Evolutionary conservation across 2,329 filamentous ascomycete species (phyloP).

Genomic region (Lasiodiplodia sp.): DNA sequence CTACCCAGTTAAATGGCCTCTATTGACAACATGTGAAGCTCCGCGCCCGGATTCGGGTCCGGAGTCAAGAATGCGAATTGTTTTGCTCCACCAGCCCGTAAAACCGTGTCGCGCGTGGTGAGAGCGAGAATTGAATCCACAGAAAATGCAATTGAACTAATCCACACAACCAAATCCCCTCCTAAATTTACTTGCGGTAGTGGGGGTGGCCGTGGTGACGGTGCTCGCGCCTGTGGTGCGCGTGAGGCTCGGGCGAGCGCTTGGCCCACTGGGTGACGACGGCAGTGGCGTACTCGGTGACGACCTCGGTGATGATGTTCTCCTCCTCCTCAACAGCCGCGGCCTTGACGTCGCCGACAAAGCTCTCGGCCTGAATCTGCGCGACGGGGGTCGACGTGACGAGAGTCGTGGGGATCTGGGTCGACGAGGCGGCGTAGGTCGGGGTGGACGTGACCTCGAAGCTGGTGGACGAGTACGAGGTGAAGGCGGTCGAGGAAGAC

Average conservation of each 20-base stretch:
- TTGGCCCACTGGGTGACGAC: slow-evolving; percentile 34
- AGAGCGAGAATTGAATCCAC: slow-evolving; percentile 14
- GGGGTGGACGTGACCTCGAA: slow-evolving; percentile 29
- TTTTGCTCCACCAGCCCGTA: slow-evolving; percentile 13
- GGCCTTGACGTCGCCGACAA: slow-evolving; percentile 28
- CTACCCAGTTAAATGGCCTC: slow-evolving; percentile 27
- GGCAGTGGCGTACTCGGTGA: slow-evolving; percentile 38
- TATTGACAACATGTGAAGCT: slow-evolving; percentile 27
- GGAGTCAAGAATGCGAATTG: not conserved
- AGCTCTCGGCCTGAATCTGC: slow-evolving; percentile 43
- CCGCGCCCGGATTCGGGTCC: slow-evolving; percentile 18
- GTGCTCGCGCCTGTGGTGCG: slow-evolving; percentile 43
- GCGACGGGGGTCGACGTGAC: slow-evolving; percentile 37
- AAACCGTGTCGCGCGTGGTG: slow-evolving; percentile 5
- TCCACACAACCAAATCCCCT: not conserved
- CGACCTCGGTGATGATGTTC: slow-evolving; percentile 30
- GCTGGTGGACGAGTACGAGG: slow-evolving; percentile 29
- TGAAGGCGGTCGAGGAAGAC: slow-evolving; percentile 31
- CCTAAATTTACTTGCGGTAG: slow-evolving; percentile 23
- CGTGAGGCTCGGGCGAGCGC: slow-evolving; percentile 22
- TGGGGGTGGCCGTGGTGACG: slow-evolving; percentile 37
- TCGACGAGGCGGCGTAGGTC: slow-evolving; percentile 30
- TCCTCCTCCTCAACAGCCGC: slow-evolving; percentile 6
- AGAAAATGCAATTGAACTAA: slow-evolving; percentile 14
- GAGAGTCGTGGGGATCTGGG: slow-evolving; percentile 32